Percentiles rank a stretch among this genome's conserved stretches.
Conservation (phyloP, 495 filamentous ascomycete genomes). For the Neurospora sp. region DNA sequence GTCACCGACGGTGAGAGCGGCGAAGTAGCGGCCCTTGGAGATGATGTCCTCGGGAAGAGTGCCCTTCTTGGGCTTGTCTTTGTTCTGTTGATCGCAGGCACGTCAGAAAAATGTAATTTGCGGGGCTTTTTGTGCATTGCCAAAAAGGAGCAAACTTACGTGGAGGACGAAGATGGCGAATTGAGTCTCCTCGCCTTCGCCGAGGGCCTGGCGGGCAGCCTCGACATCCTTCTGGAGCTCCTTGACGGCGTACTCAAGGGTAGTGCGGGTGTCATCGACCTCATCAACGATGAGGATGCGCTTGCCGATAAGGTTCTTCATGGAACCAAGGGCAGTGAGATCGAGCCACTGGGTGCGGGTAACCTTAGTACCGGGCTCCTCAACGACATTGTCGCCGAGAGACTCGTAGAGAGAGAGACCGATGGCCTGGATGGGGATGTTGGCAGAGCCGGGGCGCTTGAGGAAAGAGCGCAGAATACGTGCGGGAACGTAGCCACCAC, state of each 20-base stretch:
- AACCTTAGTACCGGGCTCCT: conserved; percentile 81
- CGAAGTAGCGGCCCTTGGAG: conserved; percentile 64
- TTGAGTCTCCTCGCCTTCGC: conserved; percentile 59
- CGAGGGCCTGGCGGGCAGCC: conserved; percentile 60
- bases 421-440: conserved; percentile 99
- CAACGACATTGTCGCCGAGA: conserved; percentile 50
- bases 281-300: conserved; percentile 97
- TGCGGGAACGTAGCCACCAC: conserved; percentile 93
- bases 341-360: conserved; percentile 98
- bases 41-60: conserved; percentile 72
- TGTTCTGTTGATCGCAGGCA: conserved; percentile 52
- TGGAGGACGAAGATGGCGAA: conserved; percentile 95
- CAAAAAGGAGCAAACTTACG: conserved; percentile 42
- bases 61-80: conserved; percentile 93
- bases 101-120: neutral
- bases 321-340: conserved; percentile 71
- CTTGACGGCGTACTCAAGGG: conserved; percentile 89
- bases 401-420: conserved; percentile 94
- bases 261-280: conserved; percentile 96
- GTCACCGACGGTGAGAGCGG: conserved; percentile 78
- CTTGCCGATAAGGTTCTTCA: conserved; percentile 90
- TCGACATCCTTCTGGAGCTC: conserved; percentile 97
- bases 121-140: neutral
- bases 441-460: conserved; percentile 74
- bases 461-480: conserved; percentile 97